Percentiles rank a stretch among this genome's conserved stretches.
These are phyloP conservation scores for Hypoxylon sp. DNA, from an alignment of 2,329 filamentous ascomycete species.

Conservation along the genomic window DNA sequence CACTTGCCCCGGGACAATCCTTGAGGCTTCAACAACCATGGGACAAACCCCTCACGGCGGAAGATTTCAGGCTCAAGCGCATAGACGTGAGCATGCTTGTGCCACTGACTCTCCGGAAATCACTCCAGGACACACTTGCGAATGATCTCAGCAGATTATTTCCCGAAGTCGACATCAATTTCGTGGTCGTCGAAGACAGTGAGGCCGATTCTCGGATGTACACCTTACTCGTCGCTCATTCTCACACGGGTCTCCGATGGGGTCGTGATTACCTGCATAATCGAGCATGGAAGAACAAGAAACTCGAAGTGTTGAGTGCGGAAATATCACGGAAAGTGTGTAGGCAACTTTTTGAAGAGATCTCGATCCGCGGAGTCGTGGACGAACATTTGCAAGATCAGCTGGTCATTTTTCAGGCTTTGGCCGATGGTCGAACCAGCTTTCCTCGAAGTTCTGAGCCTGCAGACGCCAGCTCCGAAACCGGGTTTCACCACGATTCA, in stretches of 20 bases:
- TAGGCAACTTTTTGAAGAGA: conserved; percentile 55
- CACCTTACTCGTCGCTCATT: conserved; percentile 64
- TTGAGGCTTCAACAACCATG: conserved; percentile 49
- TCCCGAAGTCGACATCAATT: conserved; percentile 54
- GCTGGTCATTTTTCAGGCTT: conserved; percentile 66
- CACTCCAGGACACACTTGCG: conserved; percentile 52
- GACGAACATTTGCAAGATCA: conserved; percentile 70
- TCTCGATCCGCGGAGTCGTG: conserved; percentile 55
- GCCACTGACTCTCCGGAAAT: conserved; percentile 54
- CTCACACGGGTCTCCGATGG: conserved; percentile 55
- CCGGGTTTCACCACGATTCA: conserved; percentile 36
- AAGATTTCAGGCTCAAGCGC: conserved; percentile 49
- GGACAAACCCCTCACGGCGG: conserved; percentile 21
- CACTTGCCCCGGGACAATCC: conserved; percentile 48
- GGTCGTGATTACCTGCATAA: conserved; percentile 57
- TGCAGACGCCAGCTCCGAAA: conserved; percentile 23
- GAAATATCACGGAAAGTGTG: conserved; percentile 58
- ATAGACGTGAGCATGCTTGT: conserved; percentile 63
- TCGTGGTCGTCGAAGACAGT: conserved; percentile 61
- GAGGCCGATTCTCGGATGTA: conserved; percentile 61
- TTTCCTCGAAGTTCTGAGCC: conserved; percentile 49
- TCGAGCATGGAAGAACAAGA: conserved; percentile 54
- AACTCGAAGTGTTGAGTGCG: conserved; percentile 44
- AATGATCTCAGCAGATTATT: conserved; percentile 53
- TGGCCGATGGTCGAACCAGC: conserved; percentile 61